Conservation (phyloP, 768 basidiomycete species). For the Rhodotorula paludigena region DNA sequence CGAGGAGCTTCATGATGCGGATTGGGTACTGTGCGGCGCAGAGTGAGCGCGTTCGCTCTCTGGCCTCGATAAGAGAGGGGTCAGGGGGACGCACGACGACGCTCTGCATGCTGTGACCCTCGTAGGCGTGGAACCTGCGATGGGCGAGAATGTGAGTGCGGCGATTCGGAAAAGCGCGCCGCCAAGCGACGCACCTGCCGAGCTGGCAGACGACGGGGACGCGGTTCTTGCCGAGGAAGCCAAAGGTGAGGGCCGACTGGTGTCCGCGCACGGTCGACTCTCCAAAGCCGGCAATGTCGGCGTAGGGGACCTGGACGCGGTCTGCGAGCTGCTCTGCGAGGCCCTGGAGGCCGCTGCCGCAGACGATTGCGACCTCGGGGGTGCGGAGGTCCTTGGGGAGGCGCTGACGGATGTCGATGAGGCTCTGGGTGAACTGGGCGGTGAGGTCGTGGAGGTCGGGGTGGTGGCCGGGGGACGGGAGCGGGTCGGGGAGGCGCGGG, state of each 20-base stretch:
- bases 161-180: too few relatives aligned
- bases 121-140: conserved; percentile 53
- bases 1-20: conserved; percentile 52
- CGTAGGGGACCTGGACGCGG: conserved; percentile 57
- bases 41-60: too few relatives aligned
- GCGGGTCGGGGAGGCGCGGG: conserved; percentile 8
- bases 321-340: conserved; percentile 54
- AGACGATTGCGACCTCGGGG: conserved; percentile 77
- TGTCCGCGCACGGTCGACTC: conserved; percentile 79
- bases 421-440: neutral
- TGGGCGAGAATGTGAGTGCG: too few relatives aligned
- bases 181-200: conserved; percentile 57
- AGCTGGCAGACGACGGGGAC: conserved; percentile 85
- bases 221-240: conserved; percentile 62
- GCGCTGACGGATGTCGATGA: conserved; percentile 16
- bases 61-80: conserved; percentile 49
- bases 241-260: conserved; percentile 73
- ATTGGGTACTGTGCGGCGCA: conserved; percentile 72
- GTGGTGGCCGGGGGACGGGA: conserved; percentile 6
- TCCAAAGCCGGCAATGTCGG: conserved; percentile 65
- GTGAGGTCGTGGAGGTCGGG: neutral
- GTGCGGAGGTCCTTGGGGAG: conserved; percentile 48
- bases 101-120: conserved; percentile 58
- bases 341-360: conserved; percentile 77
- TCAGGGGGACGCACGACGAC: conserved; percentile 15